Conservation (phyloP, 371 early-diverging fungal genomes). For the Mortierella sp. region DNA sequence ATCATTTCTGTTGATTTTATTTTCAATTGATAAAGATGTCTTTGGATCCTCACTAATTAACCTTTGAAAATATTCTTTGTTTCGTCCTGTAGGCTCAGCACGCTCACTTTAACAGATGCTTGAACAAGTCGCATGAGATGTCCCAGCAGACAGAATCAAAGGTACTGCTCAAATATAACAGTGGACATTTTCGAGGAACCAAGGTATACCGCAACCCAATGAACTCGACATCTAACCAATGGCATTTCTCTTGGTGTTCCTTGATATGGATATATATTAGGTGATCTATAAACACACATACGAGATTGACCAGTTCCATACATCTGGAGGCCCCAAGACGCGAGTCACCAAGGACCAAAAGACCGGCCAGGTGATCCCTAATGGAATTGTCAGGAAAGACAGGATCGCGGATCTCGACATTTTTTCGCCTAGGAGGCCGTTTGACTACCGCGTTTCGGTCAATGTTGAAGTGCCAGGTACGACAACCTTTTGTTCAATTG, state of each 20-base stretch:
- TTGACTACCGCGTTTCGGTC: conserved; percentile 83
- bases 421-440: conserved; percentile 74
- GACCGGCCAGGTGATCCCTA: conserved; percentile 67
- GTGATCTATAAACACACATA: conserved; percentile 73
- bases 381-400: conserved; percentile 75
- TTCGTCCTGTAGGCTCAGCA: conserved; percentile 64
- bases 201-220: too few relatives aligned
- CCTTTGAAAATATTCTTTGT: neutral
- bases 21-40: neutral
- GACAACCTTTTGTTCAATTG: neutral
- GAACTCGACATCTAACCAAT: neutral
- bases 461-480: conserved; percentile 75
- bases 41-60: neutral
- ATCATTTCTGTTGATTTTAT: neutral
- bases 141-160: conserved; percentile 62
- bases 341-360: conserved; percentile 79
- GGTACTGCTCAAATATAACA: conserved; percentile 31
- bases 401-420: conserved; percentile 79
- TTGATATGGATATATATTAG: neutral
- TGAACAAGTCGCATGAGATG: conserved; percentile 71
- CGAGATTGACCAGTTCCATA: conserved; percentile 77
- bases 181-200: too few relatives aligned
- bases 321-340: conserved; percentile 51
- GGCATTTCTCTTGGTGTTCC: neutral
- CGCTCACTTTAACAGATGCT: conserved; percentile 71